phyloP scores from a whole-genome alignment of 164 flowering plant genomes.

The Macadamia tetraphylla region DNA sequence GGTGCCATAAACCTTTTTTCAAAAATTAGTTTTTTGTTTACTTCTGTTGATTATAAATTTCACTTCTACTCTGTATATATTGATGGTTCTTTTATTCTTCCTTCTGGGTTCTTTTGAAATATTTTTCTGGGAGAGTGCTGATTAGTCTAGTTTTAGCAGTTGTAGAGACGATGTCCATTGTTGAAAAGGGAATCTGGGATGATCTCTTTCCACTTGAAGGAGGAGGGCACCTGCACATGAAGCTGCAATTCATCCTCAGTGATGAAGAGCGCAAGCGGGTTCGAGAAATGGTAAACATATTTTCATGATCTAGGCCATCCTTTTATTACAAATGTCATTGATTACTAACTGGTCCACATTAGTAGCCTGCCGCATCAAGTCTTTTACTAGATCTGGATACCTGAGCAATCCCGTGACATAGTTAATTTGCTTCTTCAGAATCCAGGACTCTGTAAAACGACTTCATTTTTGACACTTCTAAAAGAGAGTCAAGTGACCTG shows the following conservation, averaged over 20 bases:
- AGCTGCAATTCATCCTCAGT: conserved; percentile 63
- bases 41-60: neutral
- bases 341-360: neutral
- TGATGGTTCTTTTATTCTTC: conserved; percentile 5
- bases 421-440: too few relatives aligned
- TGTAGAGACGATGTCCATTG: conserved; percentile 45
- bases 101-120: neutral
- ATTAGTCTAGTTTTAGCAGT: conserved; percentile 29
- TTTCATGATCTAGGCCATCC: neutral
- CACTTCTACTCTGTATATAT: neutral
- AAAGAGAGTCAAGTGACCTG: too few relatives aligned
- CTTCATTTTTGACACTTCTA: too few relatives aligned
- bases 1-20: conserved; percentile 33
- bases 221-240: conserved; percentile 69
- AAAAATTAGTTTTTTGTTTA: neutral
- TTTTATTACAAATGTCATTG: neutral
- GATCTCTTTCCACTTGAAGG: conserved; percentile 59
- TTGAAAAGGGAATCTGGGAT: conserved; percentile 75
- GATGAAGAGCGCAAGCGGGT: conserved; percentile 65
- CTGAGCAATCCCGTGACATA: neutral
- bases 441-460: too few relatives aligned
- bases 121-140: neutral
- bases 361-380: neutral
- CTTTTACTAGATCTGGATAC: neutral
- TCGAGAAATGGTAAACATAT: conserved; percentile 45